Evolutionary conservation across 345 rosid genomes (phyloP).

Genomic region (Syzygium aqueum): DNA sequence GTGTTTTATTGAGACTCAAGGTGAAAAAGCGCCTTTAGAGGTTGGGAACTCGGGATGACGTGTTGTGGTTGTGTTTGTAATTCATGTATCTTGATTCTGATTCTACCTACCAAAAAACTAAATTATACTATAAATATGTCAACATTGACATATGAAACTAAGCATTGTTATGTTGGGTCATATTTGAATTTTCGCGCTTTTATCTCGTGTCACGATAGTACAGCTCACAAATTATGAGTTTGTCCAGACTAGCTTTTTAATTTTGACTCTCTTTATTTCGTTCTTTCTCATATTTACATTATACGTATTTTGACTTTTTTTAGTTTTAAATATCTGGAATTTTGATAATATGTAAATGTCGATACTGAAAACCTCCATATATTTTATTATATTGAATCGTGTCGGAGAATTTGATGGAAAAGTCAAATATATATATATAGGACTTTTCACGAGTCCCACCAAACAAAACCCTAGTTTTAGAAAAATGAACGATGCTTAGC

Average conservation of each 20-base stretch:
- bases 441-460: background rate
- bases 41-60: too few species aligned
- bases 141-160: background rate
- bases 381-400: background rate
- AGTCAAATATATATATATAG: too few species aligned
- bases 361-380: background rate
- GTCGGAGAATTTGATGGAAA: background rate
- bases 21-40: too few species aligned
- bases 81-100: background rate
- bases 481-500: background rate
- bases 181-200: background rate
- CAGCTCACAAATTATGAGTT: background rate
- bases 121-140: background rate
- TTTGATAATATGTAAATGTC: background rate
- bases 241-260: background rate
- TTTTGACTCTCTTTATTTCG: background rate
- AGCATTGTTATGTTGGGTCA: background rate
- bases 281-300: background rate
- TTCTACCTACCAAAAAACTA: background rate
- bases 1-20: too few species aligned
- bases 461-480: background rate
- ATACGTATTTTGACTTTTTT: background rate
- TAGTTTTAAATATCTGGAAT: background rate
- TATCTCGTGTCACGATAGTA: background rate
- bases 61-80: too few species aligned